Percentiles rank a stretch among this genome's conserved stretches.
phyloP scores from a whole-genome alignment of 768 basidiomycete genomes.

The Hortiboletus flavorubellus region DNA sequence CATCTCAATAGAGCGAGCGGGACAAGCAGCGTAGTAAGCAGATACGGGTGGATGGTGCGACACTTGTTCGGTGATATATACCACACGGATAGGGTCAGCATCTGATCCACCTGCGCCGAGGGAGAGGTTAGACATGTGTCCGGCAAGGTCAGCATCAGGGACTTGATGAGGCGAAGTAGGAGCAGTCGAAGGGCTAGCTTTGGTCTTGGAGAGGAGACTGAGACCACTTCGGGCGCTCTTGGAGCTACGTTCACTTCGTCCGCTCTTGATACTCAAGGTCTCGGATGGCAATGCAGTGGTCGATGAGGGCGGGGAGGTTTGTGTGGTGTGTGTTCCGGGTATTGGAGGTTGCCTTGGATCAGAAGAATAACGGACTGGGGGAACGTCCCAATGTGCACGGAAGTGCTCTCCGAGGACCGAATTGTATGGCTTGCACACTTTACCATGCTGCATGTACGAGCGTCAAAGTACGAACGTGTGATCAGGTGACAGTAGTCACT shows the following conservation, averaged over 20 bases:
- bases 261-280: constrained; percentile 49
- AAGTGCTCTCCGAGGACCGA: constrained; percentile 88
- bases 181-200: constrained; percentile 32
- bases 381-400: constrained; percentile 81
- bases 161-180: constrained; percentile 47
- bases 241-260: constrained; percentile 50
- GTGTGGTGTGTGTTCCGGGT: constrained; percentile 39
- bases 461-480: background rate
- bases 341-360: constrained; percentile 47
- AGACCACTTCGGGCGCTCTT: constrained; percentile 59
- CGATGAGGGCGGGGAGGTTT: constrained; percentile 24
- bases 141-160: constrained; percentile 40
- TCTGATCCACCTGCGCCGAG: constrained; percentile 38
- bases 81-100: constrained; percentile 53
- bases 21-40: constrained; percentile 75
- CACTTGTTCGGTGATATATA: constrained; percentile 88
- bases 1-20: constrained; percentile 66
- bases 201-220: constrained; percentile 51
- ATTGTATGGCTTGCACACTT: constrained; percentile 92
- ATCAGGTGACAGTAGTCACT: constrained; percentile 27
- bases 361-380: constrained; percentile 53
- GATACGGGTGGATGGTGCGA: constrained; percentile 98
- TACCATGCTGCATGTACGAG: constrained; percentile 60
- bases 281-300: constrained; percentile 35
- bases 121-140: constrained; percentile 59